phyloP scores from a whole-genome alignment of 2,329 filamentous ascomycete species.

The Aspergillus unguis region DNA sequence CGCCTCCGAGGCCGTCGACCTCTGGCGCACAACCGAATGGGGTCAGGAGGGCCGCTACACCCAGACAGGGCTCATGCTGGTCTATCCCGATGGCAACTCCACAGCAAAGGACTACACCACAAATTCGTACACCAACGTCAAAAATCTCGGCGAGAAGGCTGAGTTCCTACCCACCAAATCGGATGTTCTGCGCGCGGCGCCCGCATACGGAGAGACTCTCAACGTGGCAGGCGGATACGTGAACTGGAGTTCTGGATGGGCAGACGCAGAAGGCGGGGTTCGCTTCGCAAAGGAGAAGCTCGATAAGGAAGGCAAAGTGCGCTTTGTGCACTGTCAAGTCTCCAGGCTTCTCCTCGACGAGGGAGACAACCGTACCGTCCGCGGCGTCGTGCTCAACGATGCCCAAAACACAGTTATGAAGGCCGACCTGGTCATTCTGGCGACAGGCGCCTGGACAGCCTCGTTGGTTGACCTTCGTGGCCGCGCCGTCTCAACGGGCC shows the following conservation, averaged over 20 bases:
- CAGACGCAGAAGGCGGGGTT: slow-evolving; percentile 42
- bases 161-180: slow-evolving; percentile 31
- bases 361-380: slow-evolving; percentile 19
- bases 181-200: slow-evolving; percentile 35
- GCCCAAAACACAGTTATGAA: slow-evolving; percentile 48
- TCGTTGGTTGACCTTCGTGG: slow-evolving; percentile 73
- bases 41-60: slow-evolving; percentile 44
- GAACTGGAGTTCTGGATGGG: slow-evolving; percentile 48
- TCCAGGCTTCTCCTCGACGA: slow-evolving; percentile 31
- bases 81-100: slow-evolving; percentile 32
- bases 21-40: slow-evolving; percentile 53
- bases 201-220: slow-evolving; percentile 33
- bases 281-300: slow-evolving; percentile 38
- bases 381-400: slow-evolving; percentile 49
- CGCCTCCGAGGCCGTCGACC: slow-evolving; percentile 68
- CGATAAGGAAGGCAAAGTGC: slow-evolving; percentile 35
- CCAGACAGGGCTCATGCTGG: slow-evolving; percentile 43
- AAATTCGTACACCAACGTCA: slow-evolving; percentile 43
- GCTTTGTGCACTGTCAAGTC: slow-evolving; percentile 36
- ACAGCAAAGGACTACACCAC: slow-evolving; percentile 35
- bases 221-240: slow-evolving; percentile 43
- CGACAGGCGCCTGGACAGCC: slow-evolving; percentile 83
- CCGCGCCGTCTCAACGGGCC: slow-evolving; percentile 74
- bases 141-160: slow-evolving; percentile 32
- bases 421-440: slow-evolving; percentile 73